phyloP scores from a whole-genome alignment of 2,329 filamentous ascomycete genomes.

The Pseudocercospora pini-densiflorae region DNA sequence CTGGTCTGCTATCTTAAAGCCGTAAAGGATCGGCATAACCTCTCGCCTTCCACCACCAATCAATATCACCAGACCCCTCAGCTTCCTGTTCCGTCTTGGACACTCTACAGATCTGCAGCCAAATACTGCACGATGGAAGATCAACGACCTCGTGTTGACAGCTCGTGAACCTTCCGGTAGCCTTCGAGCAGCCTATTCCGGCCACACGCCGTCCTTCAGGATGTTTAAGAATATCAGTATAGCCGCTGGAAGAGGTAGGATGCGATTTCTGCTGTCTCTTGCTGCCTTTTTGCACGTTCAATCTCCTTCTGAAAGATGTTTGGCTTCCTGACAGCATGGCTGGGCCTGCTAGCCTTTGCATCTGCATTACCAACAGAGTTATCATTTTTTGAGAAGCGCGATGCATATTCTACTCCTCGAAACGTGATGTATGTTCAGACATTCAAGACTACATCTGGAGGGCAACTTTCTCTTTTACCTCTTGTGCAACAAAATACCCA shows the following conservation, averaged over 20 bases:
- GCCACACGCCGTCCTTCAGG: not conserved
- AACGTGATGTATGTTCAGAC: slow-evolving; percentile 37
- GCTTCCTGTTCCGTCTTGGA: slow-evolving; percentile 14
- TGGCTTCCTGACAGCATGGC: slow-evolving; percentile 14
- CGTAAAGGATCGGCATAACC: not conserved
- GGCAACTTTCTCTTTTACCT: slow-evolving; percentile 34
- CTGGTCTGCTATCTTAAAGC: not conserved
- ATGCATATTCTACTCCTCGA: slow-evolving; percentile 25
- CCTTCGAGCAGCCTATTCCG: not conserved
- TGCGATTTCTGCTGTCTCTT: not conserved
- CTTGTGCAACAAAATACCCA: slow-evolving; percentile 32
- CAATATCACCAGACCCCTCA: not conserved
- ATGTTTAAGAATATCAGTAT: not conserved
- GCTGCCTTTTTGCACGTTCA: not conserved
- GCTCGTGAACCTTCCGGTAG: not conserved
- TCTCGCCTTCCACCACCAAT: slow-evolving; percentile 3
- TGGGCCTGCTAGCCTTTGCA: slow-evolving; percentile 17
- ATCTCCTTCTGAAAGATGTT: slow-evolving; percentile 16
- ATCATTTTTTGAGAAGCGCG: slow-evolving; percentile 18
- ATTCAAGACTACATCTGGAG: slow-evolving; percentile 30
- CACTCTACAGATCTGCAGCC: slow-evolving; percentile 1
- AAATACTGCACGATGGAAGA: not conserved
- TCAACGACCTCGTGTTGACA: slow-evolving; percentile 4
- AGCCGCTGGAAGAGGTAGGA: not conserved
- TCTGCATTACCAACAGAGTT: slow-evolving; percentile 16